Percentiles rank a stretch among this genome's conserved stretches.
phyloP scores from a whole-genome alignment of 306 rosid genomes.

The Inga oerstediana region DNA sequence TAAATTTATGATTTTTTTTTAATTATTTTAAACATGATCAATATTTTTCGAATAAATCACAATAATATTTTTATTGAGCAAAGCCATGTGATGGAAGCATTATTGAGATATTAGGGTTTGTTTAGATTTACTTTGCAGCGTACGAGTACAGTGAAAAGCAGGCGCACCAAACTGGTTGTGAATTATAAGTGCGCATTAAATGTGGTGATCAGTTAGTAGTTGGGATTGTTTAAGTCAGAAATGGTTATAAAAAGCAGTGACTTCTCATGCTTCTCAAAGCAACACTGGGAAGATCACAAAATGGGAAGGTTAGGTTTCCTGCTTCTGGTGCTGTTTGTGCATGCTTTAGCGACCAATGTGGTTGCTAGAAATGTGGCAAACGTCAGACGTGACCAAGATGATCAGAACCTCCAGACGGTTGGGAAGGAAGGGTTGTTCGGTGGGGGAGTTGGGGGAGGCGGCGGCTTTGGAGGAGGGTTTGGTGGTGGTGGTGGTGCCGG shows the following conservation, averaged over 20 bases:
- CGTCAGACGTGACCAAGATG: conserved; percentile 43
- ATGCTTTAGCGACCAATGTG: conserved; percentile 57
- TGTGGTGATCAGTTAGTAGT: conserved; percentile 56
- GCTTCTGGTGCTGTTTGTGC: conserved; percentile 53
- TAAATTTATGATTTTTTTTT: too few species aligned
- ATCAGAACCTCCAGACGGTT: conserved; percentile 38
- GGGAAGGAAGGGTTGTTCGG: conserved; percentile 31
- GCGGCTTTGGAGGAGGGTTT: not conserved
- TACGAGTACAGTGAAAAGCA: conserved; percentile 28
- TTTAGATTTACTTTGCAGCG: not conserved
- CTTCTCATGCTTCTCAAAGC: not conserved
- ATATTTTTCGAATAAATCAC: not conserved
- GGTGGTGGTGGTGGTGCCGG: conserved; percentile 2
- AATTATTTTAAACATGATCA: too few species aligned
- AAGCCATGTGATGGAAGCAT: not conserved
- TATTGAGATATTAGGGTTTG: not conserved
- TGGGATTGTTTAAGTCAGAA: conserved; percentile 49
- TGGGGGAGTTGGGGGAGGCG: not conserved
- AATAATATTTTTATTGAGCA: not conserved
- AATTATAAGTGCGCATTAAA: conserved; percentile 39
- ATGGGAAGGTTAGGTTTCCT: conserved; percentile 52
- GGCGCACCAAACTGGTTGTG: conserved; percentile 39
- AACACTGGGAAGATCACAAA: conserved; percentile 15
- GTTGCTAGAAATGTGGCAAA: conserved; percentile 58
- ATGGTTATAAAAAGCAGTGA: conserved; percentile 35